Evolutionary conservation across 257 asterid species (phyloP).

Genomic region (Solanum pennellii): DNA sequence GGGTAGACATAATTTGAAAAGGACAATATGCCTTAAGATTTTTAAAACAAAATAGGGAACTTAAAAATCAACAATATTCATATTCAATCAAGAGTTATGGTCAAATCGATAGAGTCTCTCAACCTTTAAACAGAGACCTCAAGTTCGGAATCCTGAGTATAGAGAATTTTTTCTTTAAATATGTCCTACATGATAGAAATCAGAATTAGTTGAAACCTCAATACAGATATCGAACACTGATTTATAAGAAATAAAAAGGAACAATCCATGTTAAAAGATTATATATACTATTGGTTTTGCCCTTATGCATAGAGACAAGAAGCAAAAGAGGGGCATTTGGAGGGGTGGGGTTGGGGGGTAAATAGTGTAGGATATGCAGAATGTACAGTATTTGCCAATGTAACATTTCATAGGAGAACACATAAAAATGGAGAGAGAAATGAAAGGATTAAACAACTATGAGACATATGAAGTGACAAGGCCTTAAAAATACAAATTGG

Average conservation of each 20-base stretch:
- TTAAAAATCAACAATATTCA: background rate
- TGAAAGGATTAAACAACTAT: background rate
- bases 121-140: background rate
- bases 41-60: background rate
- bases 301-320: background rate
- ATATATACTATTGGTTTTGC: background rate
- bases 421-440: conserved; percentile 5
- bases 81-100: rapidly evolving
- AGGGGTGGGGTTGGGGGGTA: too few species aligned
- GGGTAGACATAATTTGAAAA: background rate
- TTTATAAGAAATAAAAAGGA: background rate
- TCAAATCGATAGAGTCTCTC: background rate
- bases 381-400: background rate
- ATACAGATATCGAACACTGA: rapidly evolving
- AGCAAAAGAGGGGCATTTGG: background rate
- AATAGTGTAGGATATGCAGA: background rate
- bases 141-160: rapidly evolving
- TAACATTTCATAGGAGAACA: background rate
- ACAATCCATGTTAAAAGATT: background rate
- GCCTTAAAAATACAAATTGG: conserved; percentile 15
- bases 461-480: conserved; percentile 36
- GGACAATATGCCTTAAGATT: background rate
- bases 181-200: rapidly evolving
- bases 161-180: background rate
- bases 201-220: background rate